Percentiles rank a stretch among this genome's conserved stretches.
Evolutionary conservation across 1,139 yeast genomes (phyloP).

Genomic region (Yamadazyma oceani): DNA sequence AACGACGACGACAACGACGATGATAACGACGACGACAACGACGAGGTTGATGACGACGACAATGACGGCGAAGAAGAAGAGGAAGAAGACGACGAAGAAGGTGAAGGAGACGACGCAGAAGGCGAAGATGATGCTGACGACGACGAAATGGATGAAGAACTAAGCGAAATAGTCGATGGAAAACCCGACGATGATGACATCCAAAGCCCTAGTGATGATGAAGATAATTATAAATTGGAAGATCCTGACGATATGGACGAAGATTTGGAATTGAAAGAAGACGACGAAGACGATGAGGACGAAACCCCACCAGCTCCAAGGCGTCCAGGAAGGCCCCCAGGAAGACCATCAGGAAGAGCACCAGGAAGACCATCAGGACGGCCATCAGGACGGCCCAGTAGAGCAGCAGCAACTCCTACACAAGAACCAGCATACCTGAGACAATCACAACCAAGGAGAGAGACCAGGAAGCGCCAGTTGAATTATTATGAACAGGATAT

Average conservation of each 20-base stretch:
- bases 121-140: conserved; percentile 22
- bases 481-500: conserved; percentile 37
- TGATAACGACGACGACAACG: conserved; percentile 21
- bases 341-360: conserved; percentile 7
- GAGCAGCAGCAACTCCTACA: neutral
- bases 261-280: conserved; percentile 36
- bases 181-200: conserved; percentile 27
- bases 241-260: conserved; percentile 45
- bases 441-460: conserved; percentile 17
- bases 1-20: conserved; percentile 16
- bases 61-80: conserved; percentile 22
- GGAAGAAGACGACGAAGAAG: conserved; percentile 15
- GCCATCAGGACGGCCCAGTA: conserved; percentile 7
- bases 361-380: conserved; percentile 3
- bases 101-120: conserved; percentile 19
- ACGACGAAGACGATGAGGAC: conserved; percentile 22
- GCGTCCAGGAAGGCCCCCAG: too few relatives aligned
- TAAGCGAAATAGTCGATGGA: conserved; percentile 23
- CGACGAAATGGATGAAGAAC: conserved; percentile 24
- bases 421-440: conserved; percentile 7
- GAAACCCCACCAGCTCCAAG: conserved; percentile 6
- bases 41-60: conserved; percentile 22
- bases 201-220: conserved; percentile 29
- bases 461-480: conserved; percentile 31
- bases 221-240: conserved; percentile 35